A percentile compares a stretch with the other conserved stretches of the same genome.
These are phyloP conservation scores for Candolleomyces efflorescens DNA, from an alignment of 768 basidiomycete genomes.

Conservation along the genomic window DNA sequence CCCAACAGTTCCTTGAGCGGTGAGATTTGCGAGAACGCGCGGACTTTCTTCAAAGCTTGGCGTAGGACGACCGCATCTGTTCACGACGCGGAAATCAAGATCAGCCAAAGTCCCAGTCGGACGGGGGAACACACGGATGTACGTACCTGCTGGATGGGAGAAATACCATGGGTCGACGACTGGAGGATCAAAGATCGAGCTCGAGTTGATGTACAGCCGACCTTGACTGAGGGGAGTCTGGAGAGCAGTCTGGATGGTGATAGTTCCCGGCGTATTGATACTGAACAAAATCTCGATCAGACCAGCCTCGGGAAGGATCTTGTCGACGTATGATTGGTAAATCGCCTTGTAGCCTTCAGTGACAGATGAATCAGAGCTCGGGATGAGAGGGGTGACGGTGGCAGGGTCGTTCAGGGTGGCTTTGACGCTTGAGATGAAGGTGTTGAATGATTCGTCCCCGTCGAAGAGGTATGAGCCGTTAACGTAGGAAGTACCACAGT, in stretches of 20 bases:
- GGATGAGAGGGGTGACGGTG: slow-evolving; percentile 29
- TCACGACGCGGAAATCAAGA: not conserved
- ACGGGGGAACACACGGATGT: not conserved
- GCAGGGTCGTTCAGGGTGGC: slow-evolving; percentile 6
- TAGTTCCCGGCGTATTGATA: slow-evolving; percentile 29
- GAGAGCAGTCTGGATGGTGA: slow-evolving; percentile 60
- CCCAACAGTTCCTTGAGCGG: slow-evolving; percentile 43
- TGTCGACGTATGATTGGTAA: slow-evolving; percentile 39
- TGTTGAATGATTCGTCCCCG: slow-evolving; percentile 16
- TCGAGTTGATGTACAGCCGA: slow-evolving; percentile 53
- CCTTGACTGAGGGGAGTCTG: slow-evolving; percentile 68
- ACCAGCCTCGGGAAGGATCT: slow-evolving; percentile 38
- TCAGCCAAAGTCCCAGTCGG: not conserved
- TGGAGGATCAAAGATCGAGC: slow-evolving; percentile 55
- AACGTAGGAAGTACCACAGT: slow-evolving; percentile 60
- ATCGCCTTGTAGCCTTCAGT: slow-evolving; percentile 53
- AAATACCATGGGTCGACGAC: slow-evolving; percentile 67
- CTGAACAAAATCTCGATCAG: slow-evolving; percentile 54
- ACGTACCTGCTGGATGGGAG: slow-evolving; percentile 45
- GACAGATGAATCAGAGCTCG: slow-evolving; percentile 40
- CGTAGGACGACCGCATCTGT: slow-evolving; percentile 45
- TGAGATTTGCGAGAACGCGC: slow-evolving; percentile 45
- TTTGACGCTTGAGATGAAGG: slow-evolving; percentile 15
- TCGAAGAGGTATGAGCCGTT: slow-evolving; percentile 49
- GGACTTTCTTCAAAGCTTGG: slow-evolving; percentile 60